These are phyloP conservation scores for Collybiopsis confluens DNA, from an alignment of 768 basidiomycete genomes.

Conservation along the genomic window DNA sequence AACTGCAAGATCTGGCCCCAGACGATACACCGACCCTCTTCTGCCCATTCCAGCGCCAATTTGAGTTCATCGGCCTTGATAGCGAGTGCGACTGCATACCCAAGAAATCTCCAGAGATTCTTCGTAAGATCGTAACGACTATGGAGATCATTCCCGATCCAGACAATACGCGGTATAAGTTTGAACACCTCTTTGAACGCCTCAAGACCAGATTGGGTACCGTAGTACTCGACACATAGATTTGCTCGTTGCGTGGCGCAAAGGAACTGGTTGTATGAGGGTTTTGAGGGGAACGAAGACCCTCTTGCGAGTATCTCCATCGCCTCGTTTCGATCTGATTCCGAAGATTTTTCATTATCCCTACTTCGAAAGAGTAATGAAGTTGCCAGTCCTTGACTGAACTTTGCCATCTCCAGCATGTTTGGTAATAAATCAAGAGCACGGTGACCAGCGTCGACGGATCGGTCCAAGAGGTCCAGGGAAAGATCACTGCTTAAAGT, in stretches of 20 bases:
- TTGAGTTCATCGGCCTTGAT: background rate
- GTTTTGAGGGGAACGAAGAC: no score
- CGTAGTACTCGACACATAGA: background rate
- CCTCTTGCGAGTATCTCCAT: no score
- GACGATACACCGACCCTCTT: slow-evolving; percentile 13
- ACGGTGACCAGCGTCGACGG: no score
- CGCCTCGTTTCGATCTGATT: no score
- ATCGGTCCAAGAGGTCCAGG: no score
- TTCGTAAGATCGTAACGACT: background rate
- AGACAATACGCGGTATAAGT: background rate
- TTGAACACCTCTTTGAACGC: background rate
- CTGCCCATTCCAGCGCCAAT: slow-evolving; percentile 11
- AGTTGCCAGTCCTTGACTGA: no score
- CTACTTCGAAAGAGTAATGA: no score
- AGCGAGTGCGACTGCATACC: background rate
- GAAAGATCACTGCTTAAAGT: no score
- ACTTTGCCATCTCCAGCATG: no score
- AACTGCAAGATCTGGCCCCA: slow-evolving; percentile 11
- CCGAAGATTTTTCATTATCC: no score
- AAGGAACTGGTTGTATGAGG: no score
- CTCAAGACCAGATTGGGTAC: background rate
- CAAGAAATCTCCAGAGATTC: background rate
- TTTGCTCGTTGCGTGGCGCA: background rate
- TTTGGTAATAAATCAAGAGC: no score
- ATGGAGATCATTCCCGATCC: background rate